Conservation (phyloP, 1,284 basidiomycete species). For the Psilocybe mexicana region DNA sequence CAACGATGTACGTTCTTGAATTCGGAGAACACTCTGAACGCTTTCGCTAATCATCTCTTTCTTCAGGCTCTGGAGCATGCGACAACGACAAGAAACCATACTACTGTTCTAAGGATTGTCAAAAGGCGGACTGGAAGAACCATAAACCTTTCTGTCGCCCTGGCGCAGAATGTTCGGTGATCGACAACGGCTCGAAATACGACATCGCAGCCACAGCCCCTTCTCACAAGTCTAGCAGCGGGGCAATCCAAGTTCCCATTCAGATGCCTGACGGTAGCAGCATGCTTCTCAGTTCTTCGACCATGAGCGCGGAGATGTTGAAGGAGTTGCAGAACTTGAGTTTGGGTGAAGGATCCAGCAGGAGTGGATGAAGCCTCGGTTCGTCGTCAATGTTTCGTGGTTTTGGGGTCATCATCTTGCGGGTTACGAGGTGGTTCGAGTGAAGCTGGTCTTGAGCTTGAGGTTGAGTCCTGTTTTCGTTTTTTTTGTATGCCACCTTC, state of each 20-base stretch:
- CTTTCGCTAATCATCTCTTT: neutral
- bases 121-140: conserved; percentile 33
- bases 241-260: conserved; percentile 29
- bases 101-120: conserved; percentile 35
- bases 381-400: too few relatives aligned
- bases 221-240: conserved; percentile 13
- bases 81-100: conserved; percentile 35
- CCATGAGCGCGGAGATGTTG: conserved; percentile 27
- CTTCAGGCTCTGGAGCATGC: conserved; percentile 32
- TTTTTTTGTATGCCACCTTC: too few relatives aligned
- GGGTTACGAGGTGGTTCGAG: too few relatives aligned
- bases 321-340: conserved; percentile 18
- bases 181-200: conserved; percentile 21
- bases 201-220: conserved; percentile 3
- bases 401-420: too few relatives aligned
- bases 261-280: conserved; percentile 22
- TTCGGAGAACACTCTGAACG: neutral
- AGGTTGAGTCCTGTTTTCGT: too few relatives aligned
- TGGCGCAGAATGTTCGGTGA: conserved; percentile 32
- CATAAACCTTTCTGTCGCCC: conserved; percentile 24
- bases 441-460: too few relatives aligned
- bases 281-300: conserved; percentile 28
- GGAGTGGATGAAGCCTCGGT: too few relatives aligned
- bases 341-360: neutral
- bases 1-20: conserved; percentile 23